Percentiles rank a stretch among this genome's conserved stretches.
These are phyloP conservation scores for Tylopilus sp. DNA, from an alignment of 768 basidiomycete genomes.

Conservation along the genomic window DNA sequence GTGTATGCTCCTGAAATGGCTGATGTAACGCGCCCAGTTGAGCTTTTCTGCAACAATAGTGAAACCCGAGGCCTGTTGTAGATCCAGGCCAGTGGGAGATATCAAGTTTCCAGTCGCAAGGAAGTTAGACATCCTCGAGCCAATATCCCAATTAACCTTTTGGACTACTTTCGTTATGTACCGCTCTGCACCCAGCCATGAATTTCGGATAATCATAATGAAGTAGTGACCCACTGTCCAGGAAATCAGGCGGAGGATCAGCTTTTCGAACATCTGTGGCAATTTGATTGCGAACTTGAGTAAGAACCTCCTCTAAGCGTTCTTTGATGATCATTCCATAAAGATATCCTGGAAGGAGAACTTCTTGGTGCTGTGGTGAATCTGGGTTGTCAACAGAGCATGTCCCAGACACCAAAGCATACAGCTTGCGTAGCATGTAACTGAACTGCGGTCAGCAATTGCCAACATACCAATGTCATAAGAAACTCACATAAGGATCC, in stretches of 20 bases:
- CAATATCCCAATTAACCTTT: slow-evolving; percentile 89
- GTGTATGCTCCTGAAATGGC: slow-evolving; percentile 96
- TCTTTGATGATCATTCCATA: slow-evolving; percentile 99
- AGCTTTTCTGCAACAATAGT: slow-evolving; percentile 98
- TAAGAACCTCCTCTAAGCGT: slow-evolving; percentile 86
- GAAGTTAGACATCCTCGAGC: slow-evolving; percentile 87
- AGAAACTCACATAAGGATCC: slow-evolving; percentile 73
- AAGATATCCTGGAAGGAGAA: slow-evolving; percentile 85
- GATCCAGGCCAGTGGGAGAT: slow-evolving; percentile 91
- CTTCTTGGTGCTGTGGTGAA: slow-evolving; percentile 98
- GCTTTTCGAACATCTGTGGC: slow-evolving; percentile 69
- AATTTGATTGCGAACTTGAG: slow-evolving; percentile 67
- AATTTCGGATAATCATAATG: slow-evolving; percentile 1
- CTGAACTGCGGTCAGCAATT: slow-evolving; percentile 39
- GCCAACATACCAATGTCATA: not conserved
- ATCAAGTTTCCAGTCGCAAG: slow-evolving; percentile 95
- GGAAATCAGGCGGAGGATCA: slow-evolving; percentile 78
- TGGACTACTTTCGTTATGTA: slow-evolving; percentile 76
- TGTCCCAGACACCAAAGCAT: slow-evolving; percentile 82
- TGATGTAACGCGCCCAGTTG: slow-evolving; percentile 98
- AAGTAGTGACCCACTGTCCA: slow-evolving; percentile 60
- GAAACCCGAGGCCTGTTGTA: slow-evolving; percentile 98
- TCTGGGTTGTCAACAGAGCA: slow-evolving; percentile 96
- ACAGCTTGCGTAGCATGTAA: slow-evolving; percentile 97
- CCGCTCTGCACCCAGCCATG: slow-evolving; percentile 46